Conservation (phyloP, 495 filamentous ascomycete genomes). For the Pseudoneurospora amorphoporcata region DNA sequence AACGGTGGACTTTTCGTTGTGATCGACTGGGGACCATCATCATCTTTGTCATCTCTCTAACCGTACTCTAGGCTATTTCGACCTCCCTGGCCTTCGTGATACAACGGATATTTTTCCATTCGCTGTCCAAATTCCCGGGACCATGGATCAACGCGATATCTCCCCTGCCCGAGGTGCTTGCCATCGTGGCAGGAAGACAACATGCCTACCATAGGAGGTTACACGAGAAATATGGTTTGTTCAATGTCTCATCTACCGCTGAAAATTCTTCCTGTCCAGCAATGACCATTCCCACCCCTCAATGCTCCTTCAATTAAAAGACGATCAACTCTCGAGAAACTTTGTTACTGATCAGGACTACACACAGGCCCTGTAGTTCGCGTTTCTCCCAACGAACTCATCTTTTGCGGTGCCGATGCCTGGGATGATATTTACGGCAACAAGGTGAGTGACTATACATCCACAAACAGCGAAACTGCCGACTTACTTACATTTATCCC, state of each 20-base stretch:
- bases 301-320: not conserved
- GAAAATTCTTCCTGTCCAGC: not conserved
- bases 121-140: slow-evolving; percentile 7
- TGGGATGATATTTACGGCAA: slow-evolving; percentile 42
- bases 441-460: slow-evolving; percentile 16
- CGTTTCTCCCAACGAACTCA: slow-evolving; percentile 14
- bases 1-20: not conserved
- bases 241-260: not conserved
- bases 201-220: slow-evolving; percentile 5
- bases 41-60: not conserved
- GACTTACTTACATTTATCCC: slow-evolving; percentile 23
- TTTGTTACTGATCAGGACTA: not conserved
- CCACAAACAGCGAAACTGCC: slow-evolving; percentile 30
- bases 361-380: slow-evolving; percentile 6
- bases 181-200: slow-evolving; percentile 6
- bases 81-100: not conserved
- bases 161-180: slow-evolving; percentile 2
- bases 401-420: slow-evolving; percentile 18
- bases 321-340: not conserved
- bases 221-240: slow-evolving; percentile 8
- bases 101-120: slow-evolving; percentile 5
- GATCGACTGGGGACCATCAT: not conserved
- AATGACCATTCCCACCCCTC: not conserved
- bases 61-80: not conserved
- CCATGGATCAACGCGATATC: slow-evolving; percentile 8